phyloP scores from a whole-genome alignment of 371 early-diverging fungal species.

The Gilbertella persicaria region DNA sequence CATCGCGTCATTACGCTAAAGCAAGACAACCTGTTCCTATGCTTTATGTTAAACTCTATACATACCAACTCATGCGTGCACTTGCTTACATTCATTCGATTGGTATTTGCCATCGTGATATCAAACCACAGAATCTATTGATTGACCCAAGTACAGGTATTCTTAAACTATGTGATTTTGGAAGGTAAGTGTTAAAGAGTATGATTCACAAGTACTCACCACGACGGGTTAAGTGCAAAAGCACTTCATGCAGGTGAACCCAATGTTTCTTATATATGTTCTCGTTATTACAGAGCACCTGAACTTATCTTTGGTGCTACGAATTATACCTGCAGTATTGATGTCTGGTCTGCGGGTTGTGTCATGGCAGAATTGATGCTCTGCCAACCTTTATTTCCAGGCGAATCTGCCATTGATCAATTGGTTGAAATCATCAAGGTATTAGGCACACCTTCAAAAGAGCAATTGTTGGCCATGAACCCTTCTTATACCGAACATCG shows the following conservation, averaged over 20 bases:
- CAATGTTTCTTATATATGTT: slow-evolving; percentile 98
- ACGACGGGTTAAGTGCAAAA: slow-evolving; percentile 74
- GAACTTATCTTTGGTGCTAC: slow-evolving; percentile 97
- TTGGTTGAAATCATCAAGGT: slow-evolving; percentile 99
- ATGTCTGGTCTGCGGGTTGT: slow-evolving; percentile 99
- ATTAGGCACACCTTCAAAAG: slow-evolving; percentile 98
- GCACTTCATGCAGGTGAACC: slow-evolving; percentile 90
- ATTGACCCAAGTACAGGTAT: slow-evolving; percentile 79
- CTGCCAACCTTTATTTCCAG: slow-evolving; percentile 97
- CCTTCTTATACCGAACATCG: slow-evolving; percentile 96
- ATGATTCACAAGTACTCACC: too few species aligned
- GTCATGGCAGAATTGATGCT: slow-evolving; percentile 98
- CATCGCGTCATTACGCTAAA: slow-evolving; percentile 78
- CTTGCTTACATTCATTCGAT: slow-evolving; percentile 94
- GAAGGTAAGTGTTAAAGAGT: slow-evolving; percentile 70
- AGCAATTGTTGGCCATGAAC: slow-evolving; percentile 95
- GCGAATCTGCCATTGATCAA: slow-evolving; percentile 99
- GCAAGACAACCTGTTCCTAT: slow-evolving; percentile 89
- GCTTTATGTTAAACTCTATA: slow-evolving; percentile 88
- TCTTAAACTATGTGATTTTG: slow-evolving; percentile 99
- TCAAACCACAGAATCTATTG: slow-evolving; percentile 78
- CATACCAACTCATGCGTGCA: slow-evolving; percentile 96
- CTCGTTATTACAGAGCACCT: slow-evolving; percentile 98
- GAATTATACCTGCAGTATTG: slow-evolving; percentile 88
- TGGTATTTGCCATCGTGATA: slow-evolving; percentile 67